phyloP scores from a whole-genome alignment of 257 asterid species.

The Nyctanthes arbortristis region DNA sequence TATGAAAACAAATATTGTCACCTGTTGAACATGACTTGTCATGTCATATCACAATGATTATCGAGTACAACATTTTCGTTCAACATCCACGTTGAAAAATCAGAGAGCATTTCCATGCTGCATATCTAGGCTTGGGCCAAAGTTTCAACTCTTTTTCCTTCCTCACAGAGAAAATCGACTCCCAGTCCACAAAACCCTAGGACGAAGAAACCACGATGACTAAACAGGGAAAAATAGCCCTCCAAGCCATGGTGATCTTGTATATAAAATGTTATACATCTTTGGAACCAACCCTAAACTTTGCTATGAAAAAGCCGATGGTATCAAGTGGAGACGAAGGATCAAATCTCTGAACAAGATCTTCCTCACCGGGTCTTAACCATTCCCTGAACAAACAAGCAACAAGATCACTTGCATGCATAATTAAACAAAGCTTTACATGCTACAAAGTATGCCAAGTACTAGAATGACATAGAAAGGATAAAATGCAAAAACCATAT shows the following conservation, averaged over 20 bases:
- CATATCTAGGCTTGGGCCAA: not conserved
- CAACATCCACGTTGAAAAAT: not conserved
- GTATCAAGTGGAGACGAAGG: constrained; percentile 87
- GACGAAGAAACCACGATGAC: not conserved
- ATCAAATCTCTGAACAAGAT: constrained; percentile 93
- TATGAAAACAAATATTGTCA: too few species aligned
- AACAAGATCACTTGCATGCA: constrained; percentile 13
- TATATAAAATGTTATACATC: constrained; percentile 30
- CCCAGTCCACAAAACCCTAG: not conserved
- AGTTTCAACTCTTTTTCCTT: not conserved
- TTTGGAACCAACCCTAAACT: constrained; percentile 78
- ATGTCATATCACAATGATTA: constrained; percentile 6
- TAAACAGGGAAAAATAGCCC: not conserved
- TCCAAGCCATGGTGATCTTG: constrained; percentile 4
- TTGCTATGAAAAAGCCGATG: constrained; percentile 92
- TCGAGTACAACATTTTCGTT: constrained; percentile 6
- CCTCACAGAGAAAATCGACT: not conserved
- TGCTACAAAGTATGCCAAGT: not conserved
- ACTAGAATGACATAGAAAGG: not conserved
- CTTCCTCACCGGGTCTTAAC: constrained; percentile 92
- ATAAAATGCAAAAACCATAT: not conserved
- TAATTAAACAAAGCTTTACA: not conserved
- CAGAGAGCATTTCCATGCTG: not conserved
- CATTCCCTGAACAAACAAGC: constrained; percentile 66
- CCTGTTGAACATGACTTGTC: too few species aligned